phyloP scores from a whole-genome alignment of 1,284 basidiomycete genomes.

The Salmacisia buchloeana region DNA sequence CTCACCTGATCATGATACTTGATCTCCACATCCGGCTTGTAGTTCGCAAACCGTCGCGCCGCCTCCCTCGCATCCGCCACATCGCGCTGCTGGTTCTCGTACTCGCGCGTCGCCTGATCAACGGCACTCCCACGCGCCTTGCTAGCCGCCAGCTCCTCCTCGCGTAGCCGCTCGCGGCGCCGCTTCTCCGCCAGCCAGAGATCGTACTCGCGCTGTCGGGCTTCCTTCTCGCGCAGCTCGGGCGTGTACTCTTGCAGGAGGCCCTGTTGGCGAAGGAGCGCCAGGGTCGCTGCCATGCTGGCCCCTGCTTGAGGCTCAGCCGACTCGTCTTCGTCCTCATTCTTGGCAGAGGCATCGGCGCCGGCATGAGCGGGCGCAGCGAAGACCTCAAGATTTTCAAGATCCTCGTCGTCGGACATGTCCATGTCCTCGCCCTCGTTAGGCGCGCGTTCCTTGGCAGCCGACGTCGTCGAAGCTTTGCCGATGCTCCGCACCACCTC shows the following conservation, averaged over 20 bases:
- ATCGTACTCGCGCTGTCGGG: constrained; percentile 75
- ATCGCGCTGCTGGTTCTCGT: constrained; percentile 84
- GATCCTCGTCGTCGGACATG: neutral
- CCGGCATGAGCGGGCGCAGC: constrained; percentile 3
- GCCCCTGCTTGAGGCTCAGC: constrained; percentile 26
- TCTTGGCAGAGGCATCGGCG: constrained; percentile 46
- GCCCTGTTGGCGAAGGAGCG: constrained; percentile 86
- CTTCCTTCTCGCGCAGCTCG: constrained; percentile 73
- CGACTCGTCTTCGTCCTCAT: constrained; percentile 44
- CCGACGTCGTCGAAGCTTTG: neutral
- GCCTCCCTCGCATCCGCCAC: constrained; percentile 79
- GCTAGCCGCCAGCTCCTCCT: constrained; percentile 63
- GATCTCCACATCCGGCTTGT: constrained; percentile 94
- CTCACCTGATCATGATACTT: constrained; percentile 83
- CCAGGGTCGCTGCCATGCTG: constrained; percentile 79
- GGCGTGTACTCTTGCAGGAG: constrained; percentile 64
- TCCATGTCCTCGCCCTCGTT: neutral
- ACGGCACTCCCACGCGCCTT: constrained; percentile 54
- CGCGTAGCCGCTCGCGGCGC: constrained; percentile 67
- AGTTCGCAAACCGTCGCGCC: constrained; percentile 79
- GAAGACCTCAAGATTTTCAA: neutral
- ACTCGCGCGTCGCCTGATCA: constrained; percentile 89
- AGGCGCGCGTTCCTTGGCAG: neutral
- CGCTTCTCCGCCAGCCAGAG: constrained; percentile 84
- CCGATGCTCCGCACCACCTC: neutral